phyloP scores from a whole-genome alignment of 805 yeast genomes.

The Candida silvicultrix region DNA sequence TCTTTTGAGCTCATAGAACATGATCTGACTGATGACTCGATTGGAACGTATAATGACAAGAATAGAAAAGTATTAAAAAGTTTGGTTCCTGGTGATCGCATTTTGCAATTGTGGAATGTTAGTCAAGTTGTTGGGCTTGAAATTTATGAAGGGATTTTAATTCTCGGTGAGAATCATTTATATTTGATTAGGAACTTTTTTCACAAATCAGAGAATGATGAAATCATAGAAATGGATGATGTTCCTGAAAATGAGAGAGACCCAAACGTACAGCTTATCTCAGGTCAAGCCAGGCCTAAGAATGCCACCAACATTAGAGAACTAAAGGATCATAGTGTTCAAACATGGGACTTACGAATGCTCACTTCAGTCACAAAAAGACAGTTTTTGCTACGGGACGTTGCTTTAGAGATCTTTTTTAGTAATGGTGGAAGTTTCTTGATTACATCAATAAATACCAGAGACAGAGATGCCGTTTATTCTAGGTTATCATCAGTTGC shows the following conservation, averaged over 20 bases:
- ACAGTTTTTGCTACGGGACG: slow-evolving; percentile 71
- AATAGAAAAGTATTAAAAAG: slow-evolving; percentile 71
- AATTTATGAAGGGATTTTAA: slow-evolving; percentile 67
- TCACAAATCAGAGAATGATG: slow-evolving; percentile 40
- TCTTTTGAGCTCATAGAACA: slow-evolving; percentile 42
- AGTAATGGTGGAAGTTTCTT: slow-evolving; percentile 65
- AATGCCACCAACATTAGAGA: slow-evolving; percentile 13
- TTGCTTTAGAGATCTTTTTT: slow-evolving; percentile 74
- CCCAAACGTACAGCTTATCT: slow-evolving; percentile 58
- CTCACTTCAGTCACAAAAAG: slow-evolving; percentile 65
- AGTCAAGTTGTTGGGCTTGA: slow-evolving; percentile 73
- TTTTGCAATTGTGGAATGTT: slow-evolving; percentile 68
- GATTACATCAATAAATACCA: slow-evolving; percentile 52
- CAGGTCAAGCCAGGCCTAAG: slow-evolving; percentile 34
- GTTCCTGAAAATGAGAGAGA: slow-evolving; percentile 61
- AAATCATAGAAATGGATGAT: slow-evolving; percentile 59
- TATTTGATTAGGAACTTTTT: slow-evolving; percentile 70
- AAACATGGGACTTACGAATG: slow-evolving; percentile 54
- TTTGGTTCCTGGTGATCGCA: slow-evolving; percentile 62
- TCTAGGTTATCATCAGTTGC: slow-evolving; percentile 41
- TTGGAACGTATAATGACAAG: slow-evolving; percentile 47
- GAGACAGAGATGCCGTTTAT: slow-evolving; percentile 51
- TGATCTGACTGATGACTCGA: slow-evolving; percentile 26
- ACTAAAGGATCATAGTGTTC: slow-evolving; percentile 38
- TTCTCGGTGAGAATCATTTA: slow-evolving; percentile 56